Evolutionary conservation across 2,329 filamentous ascomycete genomes (phyloP).

Genomic region (Epichloe scottii): DNA sequence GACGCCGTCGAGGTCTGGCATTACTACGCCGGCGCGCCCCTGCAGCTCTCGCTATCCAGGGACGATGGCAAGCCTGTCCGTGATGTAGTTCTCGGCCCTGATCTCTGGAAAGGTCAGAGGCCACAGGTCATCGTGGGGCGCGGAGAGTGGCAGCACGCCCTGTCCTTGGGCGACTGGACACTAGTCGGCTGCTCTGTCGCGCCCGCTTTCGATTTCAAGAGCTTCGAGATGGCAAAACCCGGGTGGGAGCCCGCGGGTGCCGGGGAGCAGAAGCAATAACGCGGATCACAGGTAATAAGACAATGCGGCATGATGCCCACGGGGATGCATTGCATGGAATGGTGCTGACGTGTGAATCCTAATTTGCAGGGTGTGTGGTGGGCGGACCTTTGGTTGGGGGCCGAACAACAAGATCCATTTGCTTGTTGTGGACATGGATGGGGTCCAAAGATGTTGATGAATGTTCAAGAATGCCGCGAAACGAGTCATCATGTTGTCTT

Average conservation of each 20-base stretch:
- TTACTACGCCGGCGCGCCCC: constrained; percentile 38
- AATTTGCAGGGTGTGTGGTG: no score
- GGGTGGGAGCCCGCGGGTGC: constrained; percentile 18
- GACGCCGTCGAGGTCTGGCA: constrained; percentile 40
- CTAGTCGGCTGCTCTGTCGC: constrained; percentile 27
- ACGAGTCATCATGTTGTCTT: no score
- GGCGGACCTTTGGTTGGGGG: no score
- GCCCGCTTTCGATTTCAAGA: constrained; percentile 16
- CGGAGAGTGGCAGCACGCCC: constrained; percentile 33
- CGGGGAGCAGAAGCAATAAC: background rate
- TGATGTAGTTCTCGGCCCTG: constrained; percentile 25
- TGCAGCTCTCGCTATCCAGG: constrained; percentile 30
- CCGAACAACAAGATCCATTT: no score
- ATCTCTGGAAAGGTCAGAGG: constrained; percentile 28
- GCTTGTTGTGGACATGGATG: no score
- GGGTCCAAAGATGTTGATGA: no score
- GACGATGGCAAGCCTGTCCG: constrained; percentile 28
- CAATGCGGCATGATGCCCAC: background rate
- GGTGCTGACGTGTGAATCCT: background rate
- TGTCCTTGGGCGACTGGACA: constrained; percentile 34
- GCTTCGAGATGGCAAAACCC: constrained; percentile 18
- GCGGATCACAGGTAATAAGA: background rate
- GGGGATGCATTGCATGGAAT: background rate
- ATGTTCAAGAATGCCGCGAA: no score
- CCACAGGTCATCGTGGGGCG: constrained; percentile 31